A percentile compares a stretch with the other conserved stretches of the same genome.
These are phyloP conservation scores for Linum lewisii DNA, from an alignment of 345 rosid species.

Conservation along the genomic window DNA sequence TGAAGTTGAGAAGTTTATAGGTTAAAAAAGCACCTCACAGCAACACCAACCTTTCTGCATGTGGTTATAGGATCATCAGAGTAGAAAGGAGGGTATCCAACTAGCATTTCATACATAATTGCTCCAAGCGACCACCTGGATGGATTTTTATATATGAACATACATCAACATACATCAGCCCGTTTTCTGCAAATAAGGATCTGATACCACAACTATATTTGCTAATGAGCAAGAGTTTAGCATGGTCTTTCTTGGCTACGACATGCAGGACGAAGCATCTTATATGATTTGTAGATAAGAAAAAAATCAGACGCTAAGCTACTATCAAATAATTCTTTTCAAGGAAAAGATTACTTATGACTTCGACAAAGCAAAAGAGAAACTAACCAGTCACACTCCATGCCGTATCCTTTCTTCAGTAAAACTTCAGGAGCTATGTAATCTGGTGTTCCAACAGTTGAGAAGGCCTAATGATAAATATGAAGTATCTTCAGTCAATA, in stretches of 20 bases:
- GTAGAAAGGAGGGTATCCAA: constrained; percentile 79
- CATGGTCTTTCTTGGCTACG: no score
- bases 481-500: background rate
- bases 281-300: no score
- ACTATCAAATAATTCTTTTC: no score
- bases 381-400: constrained; percentile 89
- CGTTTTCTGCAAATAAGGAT: no score
- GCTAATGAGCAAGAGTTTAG: no score
- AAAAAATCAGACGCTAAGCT: no score
- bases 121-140: constrained; percentile 96
- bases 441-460: constrained; percentile 95
- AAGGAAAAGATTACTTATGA: no score
- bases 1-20: no score
- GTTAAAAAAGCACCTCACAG: no score
- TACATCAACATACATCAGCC: background rate
- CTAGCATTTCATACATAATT: constrained; percentile 84
- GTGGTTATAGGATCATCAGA: constrained; percentile 81
- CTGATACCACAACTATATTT: no score
- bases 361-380: background rate
- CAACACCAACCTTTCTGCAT: constrained; percentile 99
- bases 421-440: constrained; percentile 96
- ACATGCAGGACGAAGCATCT: no score
- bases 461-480: constrained; percentile 48
- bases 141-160: constrained; percentile 12
- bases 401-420: constrained; percentile 87